Base-by-base conservation (phyloP, 495 filamentous ascomycete species). In the Stereocaulon alpinum region DNA sequence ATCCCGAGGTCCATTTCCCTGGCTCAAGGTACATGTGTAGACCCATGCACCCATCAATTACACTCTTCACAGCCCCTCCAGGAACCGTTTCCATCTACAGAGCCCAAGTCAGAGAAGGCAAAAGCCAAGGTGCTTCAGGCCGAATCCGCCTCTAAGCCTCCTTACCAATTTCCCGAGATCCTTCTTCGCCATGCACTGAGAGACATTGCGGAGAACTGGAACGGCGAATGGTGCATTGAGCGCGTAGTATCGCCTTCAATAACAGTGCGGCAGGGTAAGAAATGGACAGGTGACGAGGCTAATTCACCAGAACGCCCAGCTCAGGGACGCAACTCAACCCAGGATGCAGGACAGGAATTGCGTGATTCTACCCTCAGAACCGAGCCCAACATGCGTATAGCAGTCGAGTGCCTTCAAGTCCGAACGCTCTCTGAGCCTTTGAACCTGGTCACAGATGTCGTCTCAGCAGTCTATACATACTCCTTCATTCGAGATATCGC, bases 1-100 rank as follows among this genome's bases (percentile, higher is more conserved):
- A 82, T 86, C 22, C 85, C 86, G 17, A 61, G 62, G n/a, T 87
- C 85, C 3, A 84, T 88, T 22, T 47, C 64, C 12, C 41, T 68
- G 40, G 58, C 66, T 7, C 61, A 62, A 43, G 59, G 56, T 37
- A 59, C 29, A 18, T 51, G 17, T 56, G 62, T 10, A 29, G 40
- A 48, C 55, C 59, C 47, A 27, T 66, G 18, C 40, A 40, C 43
- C 29, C 37, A 44, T 55, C 40, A 56, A n/a, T 61, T 73, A 6
- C 51, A 72, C 7, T 77, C 77, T 32, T 66, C 66, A 6, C 29
- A 60, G 0, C 69, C 76, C 4, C 50, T 71, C 5, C 55, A 65
- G 55, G 44, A 29, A 6, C 76, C 74, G 5, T 76, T 73, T 62
- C 64, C 67, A 20, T 63, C 64, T n/a, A 63, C 60, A 30, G 80